Percentiles rank a stretch among this genome's conserved stretches.
Conservation (phyloP, 1,284 basidiomycete genomes). For the Moniliophthora roreri region DNA sequence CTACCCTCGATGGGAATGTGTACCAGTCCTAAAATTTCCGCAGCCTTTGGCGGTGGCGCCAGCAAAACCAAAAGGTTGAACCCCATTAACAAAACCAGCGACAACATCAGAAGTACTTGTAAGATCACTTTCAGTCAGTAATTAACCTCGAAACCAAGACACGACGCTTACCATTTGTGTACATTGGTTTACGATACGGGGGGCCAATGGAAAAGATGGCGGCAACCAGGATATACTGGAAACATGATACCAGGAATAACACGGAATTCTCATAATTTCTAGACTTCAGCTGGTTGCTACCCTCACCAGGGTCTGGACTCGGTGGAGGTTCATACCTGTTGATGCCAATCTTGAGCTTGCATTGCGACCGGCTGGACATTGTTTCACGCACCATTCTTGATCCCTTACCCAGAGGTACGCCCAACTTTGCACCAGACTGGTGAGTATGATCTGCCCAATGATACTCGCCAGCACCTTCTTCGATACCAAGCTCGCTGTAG, state of each 20-base stretch:
- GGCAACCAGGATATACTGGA: constrained; percentile 97
- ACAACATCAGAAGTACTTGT: constrained; percentile 76
- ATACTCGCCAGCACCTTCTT: constrained; percentile 95
- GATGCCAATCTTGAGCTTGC: background rate
- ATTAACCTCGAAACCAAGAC: constrained; percentile 1
- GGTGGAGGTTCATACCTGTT: constrained; percentile 66
- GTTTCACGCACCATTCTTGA: constrained; percentile 72
- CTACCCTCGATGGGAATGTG: constrained; percentile 72
- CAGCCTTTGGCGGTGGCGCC: constrained; percentile 62
- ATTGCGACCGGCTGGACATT: background rate
- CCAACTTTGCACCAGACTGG: constrained; percentile 82
- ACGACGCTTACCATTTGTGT: constrained; percentile 79
- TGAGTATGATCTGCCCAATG: constrained; percentile 90
- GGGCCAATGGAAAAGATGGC: constrained; percentile 98
- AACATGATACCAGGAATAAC: constrained; percentile 93
- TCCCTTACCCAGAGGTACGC: constrained; percentile 86
- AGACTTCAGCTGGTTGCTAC: constrained; percentile 82
- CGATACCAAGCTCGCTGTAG: constrained; percentile 95
- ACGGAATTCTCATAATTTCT: constrained; percentile 93
- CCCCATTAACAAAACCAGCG: constrained; percentile 61
- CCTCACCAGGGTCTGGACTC: constrained; percentile 48
- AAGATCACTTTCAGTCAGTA: constrained; percentile 7
- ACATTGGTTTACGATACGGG: constrained; percentile 93
- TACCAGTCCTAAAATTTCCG: constrained; percentile 78
- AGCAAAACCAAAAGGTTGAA: constrained; percentile 81